Evolutionary conservation across 768 basidiomycete genomes (phyloP).

Genomic region (Phylloporus scabripes): DNA sequence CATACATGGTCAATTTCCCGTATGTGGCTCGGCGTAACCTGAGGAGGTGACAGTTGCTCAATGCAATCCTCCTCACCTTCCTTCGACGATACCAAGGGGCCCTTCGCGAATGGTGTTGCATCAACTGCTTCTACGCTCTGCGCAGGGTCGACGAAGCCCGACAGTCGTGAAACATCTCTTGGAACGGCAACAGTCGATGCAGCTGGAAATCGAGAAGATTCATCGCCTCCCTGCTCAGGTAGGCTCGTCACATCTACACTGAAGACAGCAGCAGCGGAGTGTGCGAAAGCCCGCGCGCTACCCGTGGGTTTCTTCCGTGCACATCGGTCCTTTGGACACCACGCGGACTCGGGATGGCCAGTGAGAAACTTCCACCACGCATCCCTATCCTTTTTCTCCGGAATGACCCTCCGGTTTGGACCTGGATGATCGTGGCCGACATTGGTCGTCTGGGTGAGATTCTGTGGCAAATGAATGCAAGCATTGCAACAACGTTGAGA

Average conservation of each 20-base stretch:
- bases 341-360: slow-evolving; percentile 62
- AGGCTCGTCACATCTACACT: not conserved
- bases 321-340: slow-evolving; percentile 41
- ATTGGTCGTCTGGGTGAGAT: slow-evolving; percentile 55
- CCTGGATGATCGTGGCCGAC: slow-evolving; percentile 8
- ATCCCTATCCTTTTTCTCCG: slow-evolving; percentile 68
- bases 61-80: not conserved
- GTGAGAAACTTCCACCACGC: slow-evolving; percentile 76
- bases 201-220: not conserved
- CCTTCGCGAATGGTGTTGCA: not conserved
- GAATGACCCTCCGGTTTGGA: slow-evolving; percentile 39
- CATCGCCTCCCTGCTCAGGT: slow-evolving; percentile 2
- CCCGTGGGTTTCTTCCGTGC: slow-evolving; percentile 10
- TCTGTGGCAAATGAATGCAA: slow-evolving; percentile 39
- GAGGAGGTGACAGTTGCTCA: slow-evolving; percentile 35
- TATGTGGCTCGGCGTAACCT: slow-evolving; percentile 55
- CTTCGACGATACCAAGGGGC: not conserved
- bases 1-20: slow-evolving; percentile 63
- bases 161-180: not conserved
- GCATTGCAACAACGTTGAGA: not conserved
- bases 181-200: not conserved
- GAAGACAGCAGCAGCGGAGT: slow-evolving; percentile 13
- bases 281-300: slow-evolving; percentile 37
- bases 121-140: not conserved
- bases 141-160: not conserved